A percentile compares a stretch with the other conserved stretches of the same genome.
These are phyloP conservation scores for Primulina eburnea DNA, from an alignment of 257 asterid genomes.

Conservation along the genomic window DNA sequence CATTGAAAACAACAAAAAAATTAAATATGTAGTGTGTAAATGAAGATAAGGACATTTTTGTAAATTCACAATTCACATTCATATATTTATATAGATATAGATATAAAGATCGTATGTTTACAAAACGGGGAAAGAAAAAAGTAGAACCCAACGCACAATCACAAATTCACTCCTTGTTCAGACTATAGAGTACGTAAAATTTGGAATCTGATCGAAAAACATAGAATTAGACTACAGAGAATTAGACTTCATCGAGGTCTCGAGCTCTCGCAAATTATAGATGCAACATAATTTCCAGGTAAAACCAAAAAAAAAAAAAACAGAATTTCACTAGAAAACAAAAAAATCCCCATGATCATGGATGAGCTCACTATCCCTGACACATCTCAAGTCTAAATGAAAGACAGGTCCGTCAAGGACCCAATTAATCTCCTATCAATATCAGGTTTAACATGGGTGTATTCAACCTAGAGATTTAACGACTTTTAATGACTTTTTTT, in stretches of 20 bases:
- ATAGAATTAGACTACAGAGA: not conserved
- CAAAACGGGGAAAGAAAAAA: slow-evolving; percentile 6
- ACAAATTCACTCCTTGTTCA: not conserved
- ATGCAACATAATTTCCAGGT: not conserved
- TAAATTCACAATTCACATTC: too few relatives aligned
- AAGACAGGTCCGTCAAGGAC: too few relatives aligned
- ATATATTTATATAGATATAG: too few relatives aligned
- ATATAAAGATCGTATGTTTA: not conserved
- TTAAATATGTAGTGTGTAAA: too few relatives aligned
- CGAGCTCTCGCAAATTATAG: slow-evolving; percentile 3
- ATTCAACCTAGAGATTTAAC: too few relatives aligned
- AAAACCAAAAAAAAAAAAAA: slow-evolving; percentile 5
- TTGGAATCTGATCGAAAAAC: not conserved
- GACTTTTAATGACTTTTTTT: too few relatives aligned
- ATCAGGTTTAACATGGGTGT: too few relatives aligned
- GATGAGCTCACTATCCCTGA: too few relatives aligned
- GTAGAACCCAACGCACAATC: not conserved
- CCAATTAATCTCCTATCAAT: too few relatives aligned
- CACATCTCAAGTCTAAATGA: too few relatives aligned
- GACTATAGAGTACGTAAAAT: not conserved
- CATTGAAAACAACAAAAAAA: too few relatives aligned
- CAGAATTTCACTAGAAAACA: slow-evolving; percentile 6
- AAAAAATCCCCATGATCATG: slow-evolving; percentile 13
- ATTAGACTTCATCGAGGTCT: not conserved
- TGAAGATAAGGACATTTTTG: too few relatives aligned